Base-by-base conservation (phyloP, 495 filamentous ascomycete genomes). In the Niebla homalea region DNA sequence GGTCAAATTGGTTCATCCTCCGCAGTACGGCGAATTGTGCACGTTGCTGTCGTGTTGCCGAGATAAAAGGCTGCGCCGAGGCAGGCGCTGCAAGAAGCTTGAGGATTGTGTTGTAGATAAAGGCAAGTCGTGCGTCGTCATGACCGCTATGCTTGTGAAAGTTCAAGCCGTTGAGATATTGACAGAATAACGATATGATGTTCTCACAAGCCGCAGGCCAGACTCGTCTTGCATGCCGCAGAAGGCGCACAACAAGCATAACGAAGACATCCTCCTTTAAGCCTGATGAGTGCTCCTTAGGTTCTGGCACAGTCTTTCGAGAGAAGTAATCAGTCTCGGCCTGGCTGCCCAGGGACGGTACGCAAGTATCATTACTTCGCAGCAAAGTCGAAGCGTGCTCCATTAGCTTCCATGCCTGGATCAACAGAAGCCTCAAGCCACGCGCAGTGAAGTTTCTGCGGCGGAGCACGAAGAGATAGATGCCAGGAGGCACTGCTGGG, bases 1-100 rank as follows among this genome's bases (percentile, higher is more conserved):
- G 80, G 37, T 68, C 55, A 41, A 76, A 69, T 7, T 67, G 53
- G 10, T 75, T 70, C 83, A 87, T 87, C 35, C 69, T 70, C 46
- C 69, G 64, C 4, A 87, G 65, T 4, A 86, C 60, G 35, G 73
- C 67, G 50, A 85, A 83, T 49, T 85, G 79, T 7, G 81, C 78
- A 46, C 67, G 70, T 51, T 85, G 72, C 52, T 78, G 76, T 39
- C 71, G 59, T 1, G 61, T 59, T 10, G 62, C 62, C 11, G 70
- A 72, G 14, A 65, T 57, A 43, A 74, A 79, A 1, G 81, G 79
- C 14, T 62, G 57, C 11, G 64, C 39, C 25, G 62, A 62, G 15
- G 75, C 57, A 5, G 77, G 75, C 16, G 74, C 26, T n/a, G 82
- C 70, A 35, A 87, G 62, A 16, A 79, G 57, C 12, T 63, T 63